phyloP scores from a whole-genome alignment of 106 monocot genomes.

The Vanilla planifolia region DNA sequence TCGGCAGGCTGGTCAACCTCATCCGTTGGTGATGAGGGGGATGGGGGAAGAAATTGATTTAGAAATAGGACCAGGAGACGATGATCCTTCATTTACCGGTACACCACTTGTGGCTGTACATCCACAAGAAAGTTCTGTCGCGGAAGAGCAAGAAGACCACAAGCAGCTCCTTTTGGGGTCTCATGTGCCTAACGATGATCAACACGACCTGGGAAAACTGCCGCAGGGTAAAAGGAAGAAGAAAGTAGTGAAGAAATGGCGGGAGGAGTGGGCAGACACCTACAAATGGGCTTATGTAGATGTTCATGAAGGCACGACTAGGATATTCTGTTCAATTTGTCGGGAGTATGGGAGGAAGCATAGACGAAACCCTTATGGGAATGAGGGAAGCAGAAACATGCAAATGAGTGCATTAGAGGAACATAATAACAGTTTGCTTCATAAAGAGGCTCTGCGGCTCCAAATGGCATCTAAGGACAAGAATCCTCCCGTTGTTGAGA shows the following conservation, averaged over 20 bases:
- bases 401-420: constrained; percentile 99
- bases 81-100: constrained; percentile 67
- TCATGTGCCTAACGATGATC: constrained; percentile 32
- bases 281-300: constrained; percentile 98
- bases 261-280: constrained; percentile 99
- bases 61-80: constrained; percentile 88
- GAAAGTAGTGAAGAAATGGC: constrained; percentile 99
- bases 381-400: constrained; percentile 99
- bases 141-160: constrained; percentile 82
- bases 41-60: constrained; percentile 94
- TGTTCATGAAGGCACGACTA: constrained; percentile 69
- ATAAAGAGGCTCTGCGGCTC: constrained; percentile 93
- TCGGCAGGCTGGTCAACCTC: constrained; percentile 69
- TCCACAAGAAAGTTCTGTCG: constrained; percentile 30
- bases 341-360: constrained; percentile 97
- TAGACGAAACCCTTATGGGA: constrained; percentile 94
- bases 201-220: constrained; percentile 32
- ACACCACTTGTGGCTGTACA: constrained; percentile 48
- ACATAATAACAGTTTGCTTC: constrained; percentile 96
- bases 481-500: constrained; percentile 34
- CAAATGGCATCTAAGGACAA: constrained; percentile 94
- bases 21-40: constrained; percentile 80
- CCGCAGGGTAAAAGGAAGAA: constrained; percentile 82
- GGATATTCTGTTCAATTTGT: constrained; percentile 94
- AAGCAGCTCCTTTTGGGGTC: constrained; percentile 67